phyloP scores from a whole-genome alignment of 768 basidiomycete species.

The Kwoniella sp. region DNA sequence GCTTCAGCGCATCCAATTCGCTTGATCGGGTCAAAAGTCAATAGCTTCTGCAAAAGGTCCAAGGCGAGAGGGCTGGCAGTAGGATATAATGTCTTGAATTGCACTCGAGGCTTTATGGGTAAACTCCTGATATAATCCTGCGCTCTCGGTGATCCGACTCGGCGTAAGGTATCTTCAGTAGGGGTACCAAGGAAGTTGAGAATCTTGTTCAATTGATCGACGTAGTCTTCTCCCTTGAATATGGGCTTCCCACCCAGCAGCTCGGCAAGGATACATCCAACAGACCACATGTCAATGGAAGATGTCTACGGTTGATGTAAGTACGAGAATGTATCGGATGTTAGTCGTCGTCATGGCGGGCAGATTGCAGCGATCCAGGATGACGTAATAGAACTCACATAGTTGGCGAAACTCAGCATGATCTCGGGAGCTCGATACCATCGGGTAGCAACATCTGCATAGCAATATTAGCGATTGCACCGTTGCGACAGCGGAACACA shows the following conservation, averaged over 20 bases:
- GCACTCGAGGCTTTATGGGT: slow-evolving; percentile 92
- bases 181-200: slow-evolving; percentile 98
- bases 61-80: slow-evolving; percentile 90
- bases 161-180: slow-evolving; percentile 90
- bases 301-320: slow-evolving; percentile 18
- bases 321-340: too few species aligned
- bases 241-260: slow-evolving; percentile 59
- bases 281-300: slow-evolving; percentile 59
- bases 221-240: slow-evolving; percentile 65
- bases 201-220: slow-evolving; percentile 97
- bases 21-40: slow-evolving; percentile 94
- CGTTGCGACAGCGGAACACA: not conserved
- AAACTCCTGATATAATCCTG: slow-evolving; percentile 86
- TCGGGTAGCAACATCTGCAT: slow-evolving; percentile 73
- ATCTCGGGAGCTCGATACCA: slow-evolving; percentile 99
- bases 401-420: slow-evolving; percentile 73
- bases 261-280: slow-evolving; percentile 60
- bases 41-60: slow-evolving; percentile 84
- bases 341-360: too few species aligned
- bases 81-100: slow-evolving; percentile 88
- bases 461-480: too few species aligned
- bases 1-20: slow-evolving; percentile 96
- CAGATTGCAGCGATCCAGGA: not conserved
- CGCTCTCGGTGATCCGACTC: slow-evolving; percentile 89
- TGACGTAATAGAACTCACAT: slow-evolving; percentile 58